phyloP scores from a whole-genome alignment of 441 rosid genomes.

The Adansonia gregorii region DNA sequence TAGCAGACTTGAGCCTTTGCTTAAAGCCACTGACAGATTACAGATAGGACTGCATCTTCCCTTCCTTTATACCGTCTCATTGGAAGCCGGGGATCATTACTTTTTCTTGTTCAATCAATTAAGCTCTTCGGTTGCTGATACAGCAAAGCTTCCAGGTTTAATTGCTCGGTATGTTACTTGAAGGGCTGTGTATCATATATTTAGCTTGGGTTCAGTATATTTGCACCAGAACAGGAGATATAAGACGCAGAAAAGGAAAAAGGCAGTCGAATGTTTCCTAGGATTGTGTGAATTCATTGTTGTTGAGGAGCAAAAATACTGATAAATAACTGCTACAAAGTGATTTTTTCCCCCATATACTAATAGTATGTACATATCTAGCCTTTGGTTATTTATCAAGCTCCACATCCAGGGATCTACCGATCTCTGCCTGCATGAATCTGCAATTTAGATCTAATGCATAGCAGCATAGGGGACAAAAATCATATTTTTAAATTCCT shows the following conservation, averaged over 20 bases:
- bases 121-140: not conserved
- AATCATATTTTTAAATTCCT: not conserved
- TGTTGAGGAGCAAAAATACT: not conserved
- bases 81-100: not conserved
- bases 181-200: not conserved
- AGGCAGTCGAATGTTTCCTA: not conserved
- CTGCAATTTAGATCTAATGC: not conserved
- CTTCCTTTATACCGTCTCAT: not conserved
- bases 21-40: not conserved
- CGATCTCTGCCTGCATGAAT: not conserved
- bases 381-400: not conserved
- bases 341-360: not conserved
- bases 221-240: not conserved
- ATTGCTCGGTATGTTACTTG: not conserved
- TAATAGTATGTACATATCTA: not conserved
- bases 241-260: not conserved
- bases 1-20: not conserved
- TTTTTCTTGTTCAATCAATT: not conserved
- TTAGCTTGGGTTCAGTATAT: not conserved
- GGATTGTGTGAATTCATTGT: not conserved
- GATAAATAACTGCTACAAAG: not conserved
- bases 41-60: not conserved
- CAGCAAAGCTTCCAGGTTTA: not conserved
- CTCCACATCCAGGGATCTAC: not conserved
- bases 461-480: not conserved